Evolutionary conservation across 2,329 filamentous ascomycete species (phyloP), one percentile per base, ranked within the genome.

Genomic region (Hypocreales sp.): DNA sequence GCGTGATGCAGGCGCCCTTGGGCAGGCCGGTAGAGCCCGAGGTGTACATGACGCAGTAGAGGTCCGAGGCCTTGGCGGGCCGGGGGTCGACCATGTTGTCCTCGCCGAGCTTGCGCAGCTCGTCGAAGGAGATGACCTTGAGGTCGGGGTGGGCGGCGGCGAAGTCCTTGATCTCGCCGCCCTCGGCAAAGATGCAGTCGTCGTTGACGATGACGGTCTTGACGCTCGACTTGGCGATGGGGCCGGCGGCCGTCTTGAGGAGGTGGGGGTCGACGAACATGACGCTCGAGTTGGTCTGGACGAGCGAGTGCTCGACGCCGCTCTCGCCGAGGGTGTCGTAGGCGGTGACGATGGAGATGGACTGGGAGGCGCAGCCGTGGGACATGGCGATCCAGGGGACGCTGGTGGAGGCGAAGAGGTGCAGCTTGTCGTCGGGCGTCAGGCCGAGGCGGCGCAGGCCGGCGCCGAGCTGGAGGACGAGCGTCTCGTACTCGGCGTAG

Each of bases 251-350:
- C 5, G 73, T 68, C 47, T 69, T 66, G 35, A 79, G 58, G 26
- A 93, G 72, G 41, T 80, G 72, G 7, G 86, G 79, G 47, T 94
- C 86, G 35, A 83, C 67, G 56, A 86, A 93, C 61, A 94, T 87
- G 51, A 77, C 76, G 42, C 73, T 73, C 28, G 82, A 78, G 35
- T 73, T 63, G 28, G 83, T 90, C 56, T 92, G 80, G 14, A 74
- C 63, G 37, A 94, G 68, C 4, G 84, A 92, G 60, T 92, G 84
- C 57, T 78, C 73, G 36, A 94, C 68, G 25, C 84, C 86, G 35
- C 76, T 72, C 43, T 82, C 70, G 29, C 86, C 86, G 24, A 94
- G 75, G 17, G 84, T 92, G 52, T 94, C 86, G 55, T 94, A 94
- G 27, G 86, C 84, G 24, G 87, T 95, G 27, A 94, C 87, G 39